Conservation (phyloP, 1,284 basidiomycete species). For the Hortiboletus rubellus region DNA sequence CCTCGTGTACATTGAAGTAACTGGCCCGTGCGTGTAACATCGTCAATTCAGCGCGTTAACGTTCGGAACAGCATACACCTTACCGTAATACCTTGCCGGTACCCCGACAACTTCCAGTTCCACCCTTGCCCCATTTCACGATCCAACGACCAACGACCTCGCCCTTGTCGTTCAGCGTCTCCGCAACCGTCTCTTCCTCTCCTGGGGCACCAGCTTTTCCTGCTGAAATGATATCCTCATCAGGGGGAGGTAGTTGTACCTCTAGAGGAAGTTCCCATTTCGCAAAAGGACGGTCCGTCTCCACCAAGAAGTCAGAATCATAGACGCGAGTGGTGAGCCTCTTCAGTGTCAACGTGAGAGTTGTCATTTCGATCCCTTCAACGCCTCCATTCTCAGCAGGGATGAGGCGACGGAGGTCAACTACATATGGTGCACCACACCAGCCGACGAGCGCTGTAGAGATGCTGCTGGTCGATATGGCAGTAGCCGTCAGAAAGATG, state of each 20-base stretch:
- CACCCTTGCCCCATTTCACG: constrained; percentile 68
- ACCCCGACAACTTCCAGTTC: constrained; percentile 58
- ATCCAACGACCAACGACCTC: constrained; percentile 74
- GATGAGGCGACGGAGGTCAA: constrained; percentile 41
- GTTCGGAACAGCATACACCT: constrained; percentile 20
- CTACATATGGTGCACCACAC: constrained; percentile 62
- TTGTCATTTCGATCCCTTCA: constrained; percentile 70
- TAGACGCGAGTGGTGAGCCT: constrained; percentile 69
- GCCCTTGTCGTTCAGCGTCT: constrained; percentile 65
- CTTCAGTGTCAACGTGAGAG: constrained; percentile 60
- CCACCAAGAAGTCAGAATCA: constrained; percentile 69
- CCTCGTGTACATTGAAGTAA: constrained; percentile 84
- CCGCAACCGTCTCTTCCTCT: constrained; percentile 73
- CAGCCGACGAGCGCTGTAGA: constrained; percentile 78
- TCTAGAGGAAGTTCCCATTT: constrained; percentile 74
- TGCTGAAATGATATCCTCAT: constrained; percentile 36
- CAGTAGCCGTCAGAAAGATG: constrained; percentile 66
- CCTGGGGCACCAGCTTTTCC: constrained; percentile 45
- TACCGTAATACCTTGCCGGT: constrained; percentile 65
- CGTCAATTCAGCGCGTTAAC: background rate
- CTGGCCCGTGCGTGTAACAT: constrained; percentile 35
- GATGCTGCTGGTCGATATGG: constrained; percentile 67
- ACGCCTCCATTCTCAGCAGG: constrained; percentile 43
- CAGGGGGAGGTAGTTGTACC: constrained; percentile 46
- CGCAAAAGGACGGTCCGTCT: constrained; percentile 72